Evolutionary conservation across 257 asterid genomes (phyloP), one percentile per base, ranked within the genome.

Genomic region (Misopates orontium): DNA sequence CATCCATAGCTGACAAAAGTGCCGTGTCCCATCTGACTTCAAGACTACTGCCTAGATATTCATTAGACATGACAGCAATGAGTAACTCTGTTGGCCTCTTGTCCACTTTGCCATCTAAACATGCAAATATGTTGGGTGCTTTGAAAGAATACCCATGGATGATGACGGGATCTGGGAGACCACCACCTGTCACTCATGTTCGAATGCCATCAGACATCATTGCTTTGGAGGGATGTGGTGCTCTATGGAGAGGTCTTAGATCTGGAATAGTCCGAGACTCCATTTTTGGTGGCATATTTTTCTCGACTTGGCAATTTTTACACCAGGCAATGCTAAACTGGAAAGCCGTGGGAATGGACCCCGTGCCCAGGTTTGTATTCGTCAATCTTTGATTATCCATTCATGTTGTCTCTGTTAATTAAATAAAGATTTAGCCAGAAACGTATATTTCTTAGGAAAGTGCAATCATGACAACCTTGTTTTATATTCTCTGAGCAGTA

Each of bases 111-210:
- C 78, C 81, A 49, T 63, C 78, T 52, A 86, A 78, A 70, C 74
- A 80, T 71, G 73, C 90, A 66, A 83, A 82, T 70, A 70, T 88
- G 75, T 58, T 62, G 45, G 79, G 75, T 74, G 78, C 87, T 56
- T 71, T 94, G 70, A 90, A 79, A 88, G 93, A 84, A 66, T 90
- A 88, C 80, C 98, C 99, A 12, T 94, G 99, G 98, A 86, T 81
- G 96, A 88, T 94, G 96, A 78, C 93, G 10, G 99, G 99, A 69
- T 86, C 95, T 60, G 99, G 96, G 41, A 94, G 78, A 78, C 85
- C 98, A 48, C 97, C 97, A 55, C 68, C 95, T 32, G 86, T 86
- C 23, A 73, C 71, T 78, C 81, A 84, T 68, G 99, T 94, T 61
- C 79, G 76, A 67, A 76, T 69, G 64, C 86, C 84, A 18, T 67